Base-by-base conservation (phyloP, 2,329 filamentous ascomycete genomes). In the Gnomoniopsis sp. region DNA sequence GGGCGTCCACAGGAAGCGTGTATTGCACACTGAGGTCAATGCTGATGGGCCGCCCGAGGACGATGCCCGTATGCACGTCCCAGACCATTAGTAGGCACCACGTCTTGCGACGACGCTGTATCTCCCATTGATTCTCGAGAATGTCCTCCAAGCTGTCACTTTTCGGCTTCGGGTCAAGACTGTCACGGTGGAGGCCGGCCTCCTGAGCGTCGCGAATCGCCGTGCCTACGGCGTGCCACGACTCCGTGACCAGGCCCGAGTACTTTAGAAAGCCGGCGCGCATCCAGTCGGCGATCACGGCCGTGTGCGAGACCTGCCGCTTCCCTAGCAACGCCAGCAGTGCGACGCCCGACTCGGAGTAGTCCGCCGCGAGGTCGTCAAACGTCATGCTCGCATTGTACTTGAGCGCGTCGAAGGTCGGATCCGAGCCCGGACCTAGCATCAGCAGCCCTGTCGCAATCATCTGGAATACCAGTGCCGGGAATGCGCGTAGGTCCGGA, bases 131-230 rank as follows among this genome's bases (percentile, higher is more conserved):
- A 59, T 81, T 84, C 60, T 83, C 78, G 17, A 85, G 70, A 2
- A 79, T 70, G 34, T 77, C 76, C 59, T 82, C 81, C 6, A 77
- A 68, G 43, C 75, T 77, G 43, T 76, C 70, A 38, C 77, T 71
- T 15, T 69, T 71, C 2, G 80, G 78, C 51, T 77, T 77, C 0
- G 81, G 81, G 62, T 85, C 81, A 30, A 79, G 70, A 38, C 72
- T 75, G 62, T 83, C 79, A 14, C 79, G 76, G 63, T 88, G 80
- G 65, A 88, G 72, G 14, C 84, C 85, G 44, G 87, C 78, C 64
- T 87, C 84, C 66, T 87, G 84, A 0, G 83, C 85, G 66, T 87
- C 84, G 44, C 82, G 75, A 57, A 87, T 85, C 0, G 81, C 79
- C 22, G 77, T 75, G 1, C 81, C 80, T 33, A 87, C 74, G 1